Percentiles rank a stretch among this genome's conserved stretches.
Evolutionary conservation across 169 alveolate species (phyloP).

Genomic region (Sarcocystis neurona): DNA sequence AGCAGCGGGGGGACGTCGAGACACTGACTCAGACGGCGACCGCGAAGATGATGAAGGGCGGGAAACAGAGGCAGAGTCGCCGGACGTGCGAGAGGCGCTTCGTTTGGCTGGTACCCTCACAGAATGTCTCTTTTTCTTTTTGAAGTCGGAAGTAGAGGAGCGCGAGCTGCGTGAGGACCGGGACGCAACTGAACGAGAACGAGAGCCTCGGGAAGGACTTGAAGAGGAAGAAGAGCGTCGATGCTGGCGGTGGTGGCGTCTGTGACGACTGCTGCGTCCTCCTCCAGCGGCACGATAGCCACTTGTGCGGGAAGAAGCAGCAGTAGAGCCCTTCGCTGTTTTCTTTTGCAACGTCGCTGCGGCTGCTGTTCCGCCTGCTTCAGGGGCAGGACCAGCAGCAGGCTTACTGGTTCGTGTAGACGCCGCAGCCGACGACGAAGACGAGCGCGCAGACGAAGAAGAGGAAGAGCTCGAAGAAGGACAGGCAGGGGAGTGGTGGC

Average conservation of each 20-base stretch:
- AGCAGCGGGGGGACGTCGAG: not conserved
- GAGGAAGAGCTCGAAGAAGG: not conserved
- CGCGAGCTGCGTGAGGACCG: not conserved
- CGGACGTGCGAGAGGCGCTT: not conserved
- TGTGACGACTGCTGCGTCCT: too few relatives aligned
- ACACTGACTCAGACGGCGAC: not conserved
- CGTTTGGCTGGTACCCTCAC: not conserved
- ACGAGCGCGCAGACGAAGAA: not conserved
- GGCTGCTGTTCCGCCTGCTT: not conserved
- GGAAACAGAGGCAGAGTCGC: not conserved
- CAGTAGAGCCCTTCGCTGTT: not conserved
- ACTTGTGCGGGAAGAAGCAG: not conserved
- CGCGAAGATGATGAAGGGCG: not conserved
- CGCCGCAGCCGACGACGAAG: not conserved
- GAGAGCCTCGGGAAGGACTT: conserved; percentile 3
- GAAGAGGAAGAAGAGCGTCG: not conserved
- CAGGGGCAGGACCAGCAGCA: not conserved
- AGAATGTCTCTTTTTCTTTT: not conserved
- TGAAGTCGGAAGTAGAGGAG: not conserved
- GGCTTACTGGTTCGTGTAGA: not conserved
- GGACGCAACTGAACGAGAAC: not conserved
- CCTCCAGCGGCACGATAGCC: too few relatives aligned
- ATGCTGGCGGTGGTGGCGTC: not conserved
- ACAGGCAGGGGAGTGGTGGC: too few relatives aligned
- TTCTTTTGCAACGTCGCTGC: not conserved